Evolutionary conservation across 768 basidiomycete genomes (phyloP), one percentile per base, ranked within the genome.

Genomic region (Mycena chlorophos): DNA sequence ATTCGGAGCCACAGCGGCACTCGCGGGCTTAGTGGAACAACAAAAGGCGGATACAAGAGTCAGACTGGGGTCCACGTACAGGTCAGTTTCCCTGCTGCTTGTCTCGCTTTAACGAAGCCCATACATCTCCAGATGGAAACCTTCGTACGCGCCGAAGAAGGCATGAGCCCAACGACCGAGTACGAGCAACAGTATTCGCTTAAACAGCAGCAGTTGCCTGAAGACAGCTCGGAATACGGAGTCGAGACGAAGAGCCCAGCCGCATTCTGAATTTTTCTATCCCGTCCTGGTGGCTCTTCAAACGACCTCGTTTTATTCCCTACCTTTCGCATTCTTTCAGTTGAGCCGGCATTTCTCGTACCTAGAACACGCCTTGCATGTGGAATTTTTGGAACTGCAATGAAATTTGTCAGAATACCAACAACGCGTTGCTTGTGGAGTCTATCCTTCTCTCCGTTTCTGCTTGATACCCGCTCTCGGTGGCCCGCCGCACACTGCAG

Each of bases 71-170:
- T 80, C 3, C 78, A 80, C 61, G 77, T 80, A 14, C 78, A 78
- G 71, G 78, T 76, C 28, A 28, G 68, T 49, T 26, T 42, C 49
- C 22, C 19, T 38, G 45, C 8, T 22, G 14, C 26, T 30, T 13
- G 45, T 27, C 39, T 20, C 13, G 29, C 22, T 28, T 27, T 27
- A n/a, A n/a, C n/a, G n/a, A n/a, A 19, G 3, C 38, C 16, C 6
- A 8, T n/a, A 3, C 20, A 31, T 20, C n/a, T n/a, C 43, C 48
- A 79, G 78, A 80, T 80, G 78, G 78, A 80, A 57, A 80, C 78
- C 0, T 78, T 78, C 57, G 75, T 74, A 3, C 75, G 71, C 45
- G 69, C 66, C 5, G 76, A 78, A 56, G 71, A 68, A 29, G 52
- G 53, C 30, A 51, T 60, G 16, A 61, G 62, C 26, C 64, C 65